Evolutionary conservation across 768 basidiomycete genomes (phyloP), one percentile per base, ranked within the genome.

Genomic region (Kwoniella mangroviensis): DNA sequence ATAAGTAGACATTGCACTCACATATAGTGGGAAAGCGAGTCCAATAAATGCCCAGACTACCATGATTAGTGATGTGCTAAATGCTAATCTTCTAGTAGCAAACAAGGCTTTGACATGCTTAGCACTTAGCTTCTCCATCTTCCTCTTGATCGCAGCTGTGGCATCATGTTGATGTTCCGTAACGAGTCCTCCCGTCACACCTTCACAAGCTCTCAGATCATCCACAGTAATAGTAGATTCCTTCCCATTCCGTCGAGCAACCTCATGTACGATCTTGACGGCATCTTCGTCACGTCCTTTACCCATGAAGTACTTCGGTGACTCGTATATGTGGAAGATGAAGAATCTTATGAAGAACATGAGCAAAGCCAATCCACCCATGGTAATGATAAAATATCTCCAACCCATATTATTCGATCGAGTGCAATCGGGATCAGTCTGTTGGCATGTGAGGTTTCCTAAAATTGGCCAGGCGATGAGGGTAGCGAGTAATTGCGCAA

Each of bases 401-500:
- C 91, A 92, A 21, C 91, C 91, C 88, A 88, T 89, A 70, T 92
- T 91, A 5, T 87, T 85, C 1, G 85, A 83, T 34, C 85, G 84
- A 6, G 85, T 82, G 78, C 88, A 87, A 57, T 81, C 76, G 2
- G 77, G 64, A 0, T 84, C 64, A 5, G 84, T 57, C 82, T 40
- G 65, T 74, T 6, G 85, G 74, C 91, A 92, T 4, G 90, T 90
- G 77, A 86, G 89, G 74, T 90, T 87, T n/a, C 87, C 85, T 59
- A 92, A 86, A 13, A 92, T 84, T 0, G 90, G 89, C 91, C 90
- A 91, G 3, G 90, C 90, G 70, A 91, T 84, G 86, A 89, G 68
- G 64, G 85, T 87, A 19, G 88, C 89, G 58, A 90, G 77, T 0
- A 91, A 86, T 78, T 91, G 91, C 2, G 90, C 90, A 42, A 92